A percentile compares a stretch with the other conserved stretches of the same genome.
Evolutionary conservation across 495 filamentous ascomycete genomes (phyloP).

Genomic region (Parmelia sp.): DNA sequence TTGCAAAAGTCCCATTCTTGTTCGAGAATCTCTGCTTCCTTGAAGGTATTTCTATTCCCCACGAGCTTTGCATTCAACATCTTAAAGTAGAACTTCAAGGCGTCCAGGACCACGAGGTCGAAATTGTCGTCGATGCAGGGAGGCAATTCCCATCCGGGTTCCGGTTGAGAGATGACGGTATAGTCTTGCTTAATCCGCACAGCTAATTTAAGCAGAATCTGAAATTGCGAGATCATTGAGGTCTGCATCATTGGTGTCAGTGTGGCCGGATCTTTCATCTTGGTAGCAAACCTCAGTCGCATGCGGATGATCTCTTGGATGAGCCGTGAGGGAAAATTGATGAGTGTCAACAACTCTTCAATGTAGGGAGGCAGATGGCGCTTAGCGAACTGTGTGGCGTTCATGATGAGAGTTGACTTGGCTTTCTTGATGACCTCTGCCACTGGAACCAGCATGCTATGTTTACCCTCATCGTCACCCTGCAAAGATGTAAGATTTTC

Average conservation of each 20-base stretch:
- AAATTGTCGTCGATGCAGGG: conserved; percentile 96
- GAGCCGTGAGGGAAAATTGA: conserved; percentile 92
- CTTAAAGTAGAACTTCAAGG: conserved; percentile 94
- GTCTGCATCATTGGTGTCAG: conserved; percentile 87
- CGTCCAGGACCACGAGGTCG: conserved; percentile 90
- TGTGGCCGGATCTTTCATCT: conserved; percentile 84
- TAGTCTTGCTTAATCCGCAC: conserved; percentile 89
- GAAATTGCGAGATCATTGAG: conserved; percentile 95
- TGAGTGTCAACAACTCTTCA: conserved; percentile 88
- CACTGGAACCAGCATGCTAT: conserved; percentile 79
- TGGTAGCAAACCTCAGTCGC: conserved; percentile 83
- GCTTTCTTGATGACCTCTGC: conserved; percentile 84
- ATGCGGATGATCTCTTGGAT: conserved; percentile 96
- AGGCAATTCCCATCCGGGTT: conserved; percentile 90
- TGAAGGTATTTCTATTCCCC: conserved; percentile 98
- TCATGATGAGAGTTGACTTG: conserved; percentile 83
- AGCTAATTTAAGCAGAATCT: conserved; percentile 83
- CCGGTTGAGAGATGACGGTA: conserved; percentile 70
- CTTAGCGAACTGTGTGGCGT: conserved; percentile 76
- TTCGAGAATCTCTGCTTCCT: conserved; percentile 93
- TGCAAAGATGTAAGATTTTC: conserved; percentile 89
- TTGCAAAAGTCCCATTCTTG: conserved; percentile 97
- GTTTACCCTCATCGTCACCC: conserved; percentile 51
- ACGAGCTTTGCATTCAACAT: conserved; percentile 95
- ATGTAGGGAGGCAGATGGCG: conserved; percentile 95